Conservation (phyloP, 148 eudicot species). For the Rhododendron ovatum region DNA sequence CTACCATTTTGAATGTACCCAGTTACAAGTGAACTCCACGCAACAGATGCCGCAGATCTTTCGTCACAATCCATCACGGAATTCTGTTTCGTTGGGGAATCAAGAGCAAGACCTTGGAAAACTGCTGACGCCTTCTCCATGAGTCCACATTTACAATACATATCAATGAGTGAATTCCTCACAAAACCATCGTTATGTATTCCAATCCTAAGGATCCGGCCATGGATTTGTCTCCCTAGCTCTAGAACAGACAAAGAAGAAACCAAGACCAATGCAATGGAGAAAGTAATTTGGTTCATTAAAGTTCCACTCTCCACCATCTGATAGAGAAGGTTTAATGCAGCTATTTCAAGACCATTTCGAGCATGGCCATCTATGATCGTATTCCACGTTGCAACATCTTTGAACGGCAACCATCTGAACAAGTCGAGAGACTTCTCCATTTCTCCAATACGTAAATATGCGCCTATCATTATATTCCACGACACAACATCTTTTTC, state of each 20-base stretch:
- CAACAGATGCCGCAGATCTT: slow-evolving; percentile 27
- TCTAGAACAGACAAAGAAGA: slow-evolving; percentile 42
- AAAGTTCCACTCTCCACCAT: slow-evolving; percentile 42
- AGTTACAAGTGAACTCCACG: slow-evolving; percentile 56
- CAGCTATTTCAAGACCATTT: slow-evolving; percentile 41
- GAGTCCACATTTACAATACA: slow-evolving; percentile 77
- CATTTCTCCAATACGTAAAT: slow-evolving; percentile 37
- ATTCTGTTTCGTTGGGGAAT: slow-evolving; percentile 2
- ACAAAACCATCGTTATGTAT: slow-evolving; percentile 40
- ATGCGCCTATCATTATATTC: slow-evolving; percentile 68
- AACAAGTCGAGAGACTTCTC: slow-evolving; percentile 53
- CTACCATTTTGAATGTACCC: slow-evolving; percentile 63
- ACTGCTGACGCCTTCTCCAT: slow-evolving; percentile 53
- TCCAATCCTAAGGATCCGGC: slow-evolving; percentile 38
- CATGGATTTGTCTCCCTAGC: slow-evolving; percentile 69
- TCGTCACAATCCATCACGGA: slow-evolving; percentile 10
- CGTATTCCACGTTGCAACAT: slow-evolving; percentile 72
- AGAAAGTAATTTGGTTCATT: slow-evolving; percentile 44
- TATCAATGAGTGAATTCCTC: slow-evolving; percentile 57
- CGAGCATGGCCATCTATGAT: slow-evolving; percentile 59
- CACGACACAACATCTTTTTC: slow-evolving; percentile 50
- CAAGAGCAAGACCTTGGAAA: slow-evolving; percentile 27
- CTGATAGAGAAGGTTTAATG: slow-evolving; percentile 51
- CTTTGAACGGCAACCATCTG: slow-evolving; percentile 45
- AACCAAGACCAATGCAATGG: slow-evolving; percentile 56